Conservation (phyloP, 1,284 basidiomycete species). For the Tremellales sp. region DNA sequence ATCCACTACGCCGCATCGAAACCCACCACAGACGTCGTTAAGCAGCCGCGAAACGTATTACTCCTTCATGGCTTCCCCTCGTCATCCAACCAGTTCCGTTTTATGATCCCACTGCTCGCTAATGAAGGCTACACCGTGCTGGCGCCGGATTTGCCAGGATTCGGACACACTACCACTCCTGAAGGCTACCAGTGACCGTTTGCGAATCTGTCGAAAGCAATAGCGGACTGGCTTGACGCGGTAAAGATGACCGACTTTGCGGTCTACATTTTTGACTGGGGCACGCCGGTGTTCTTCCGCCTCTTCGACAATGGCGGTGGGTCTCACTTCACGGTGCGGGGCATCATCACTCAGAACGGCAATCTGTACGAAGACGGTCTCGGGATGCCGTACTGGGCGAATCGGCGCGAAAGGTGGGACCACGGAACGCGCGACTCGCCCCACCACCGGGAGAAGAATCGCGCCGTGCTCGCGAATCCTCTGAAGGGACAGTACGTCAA, state of each 20-base stretch:
- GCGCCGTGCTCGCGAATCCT: too few species aligned
- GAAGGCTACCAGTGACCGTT: constrained; percentile 50
- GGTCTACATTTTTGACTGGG: too few species aligned
- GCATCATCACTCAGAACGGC: constrained; percentile 54
- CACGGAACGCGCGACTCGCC: too few species aligned
- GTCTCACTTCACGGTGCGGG: constrained; percentile 51
- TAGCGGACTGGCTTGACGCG: constrained; percentile 50
- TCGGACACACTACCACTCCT: constrained; percentile 53
- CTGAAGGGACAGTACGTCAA: constrained; percentile 19
- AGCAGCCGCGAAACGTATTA: too few species aligned
- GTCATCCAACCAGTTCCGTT: constrained; percentile 54
- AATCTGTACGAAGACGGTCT: too few species aligned
- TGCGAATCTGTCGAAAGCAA: constrained; percentile 48
- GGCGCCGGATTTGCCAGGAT: constrained; percentile 56
- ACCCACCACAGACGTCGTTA: constrained; percentile 45
- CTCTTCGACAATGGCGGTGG: constrained; percentile 52
- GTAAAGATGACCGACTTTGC: too few species aligned
- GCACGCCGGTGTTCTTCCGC: constrained; percentile 42
- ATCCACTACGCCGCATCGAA: constrained; percentile 50
- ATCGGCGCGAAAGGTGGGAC: too few species aligned
- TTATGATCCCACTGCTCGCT: constrained; percentile 52
- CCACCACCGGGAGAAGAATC: too few species aligned
- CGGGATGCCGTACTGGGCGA: too few species aligned
- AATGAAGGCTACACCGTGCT: constrained; percentile 51
- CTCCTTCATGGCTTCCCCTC: constrained; percentile 56